Evolutionary conservation across 75 land plant species (phyloP), one percentile per base, ranked within the genome.

Genomic region (Isoetes taiwanensis): DNA sequence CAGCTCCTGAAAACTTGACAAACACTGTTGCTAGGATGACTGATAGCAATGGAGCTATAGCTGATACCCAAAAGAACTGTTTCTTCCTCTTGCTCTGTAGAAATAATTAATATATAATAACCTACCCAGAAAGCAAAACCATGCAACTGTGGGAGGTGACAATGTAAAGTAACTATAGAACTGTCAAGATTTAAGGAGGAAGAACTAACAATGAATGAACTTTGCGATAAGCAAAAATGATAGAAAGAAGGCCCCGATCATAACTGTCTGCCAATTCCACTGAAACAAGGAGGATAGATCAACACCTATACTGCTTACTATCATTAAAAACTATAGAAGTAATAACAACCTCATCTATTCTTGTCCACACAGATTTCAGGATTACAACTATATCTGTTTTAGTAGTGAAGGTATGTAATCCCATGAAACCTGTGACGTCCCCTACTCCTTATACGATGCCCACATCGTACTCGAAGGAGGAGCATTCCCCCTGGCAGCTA

Each of bases 11-110:
- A 2, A 74, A 27, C n/a, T 65, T 78, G 43, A 72, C 76, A 0
- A 76, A 41, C 6, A 75, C 28, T 29, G 81, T 81, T 1, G 81
- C 71, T 8, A 78, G 28, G 30, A 81, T 65, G 1, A 85, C 85
- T 2, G 75, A 81, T 1, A 68, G 41, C 1, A 85, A 46, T 24
- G 90, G 85, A 11, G 90, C 85, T 32, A 69, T 69, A 48, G 85
- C 90, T 56, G 82, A 78, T 6, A 85, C 71, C 81, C 79, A 85
- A 53, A 85, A 81, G 5, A 81, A 43, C 12, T 65, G 70, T 42
- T 78, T 71, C 23, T 58, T 81, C 41, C 60, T 72, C 33, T 57
- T 54, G 67, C 90, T 76, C 85, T 85, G 77, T 31, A 54, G 63
- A 0, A 48, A 14, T 38, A 9, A 8, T 37, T 37, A 12, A 37